These are phyloP conservation scores for Hysterangium stoloniferum DNA, from an alignment of 768 basidiomycete genomes.

Conservation along the genomic window DNA sequence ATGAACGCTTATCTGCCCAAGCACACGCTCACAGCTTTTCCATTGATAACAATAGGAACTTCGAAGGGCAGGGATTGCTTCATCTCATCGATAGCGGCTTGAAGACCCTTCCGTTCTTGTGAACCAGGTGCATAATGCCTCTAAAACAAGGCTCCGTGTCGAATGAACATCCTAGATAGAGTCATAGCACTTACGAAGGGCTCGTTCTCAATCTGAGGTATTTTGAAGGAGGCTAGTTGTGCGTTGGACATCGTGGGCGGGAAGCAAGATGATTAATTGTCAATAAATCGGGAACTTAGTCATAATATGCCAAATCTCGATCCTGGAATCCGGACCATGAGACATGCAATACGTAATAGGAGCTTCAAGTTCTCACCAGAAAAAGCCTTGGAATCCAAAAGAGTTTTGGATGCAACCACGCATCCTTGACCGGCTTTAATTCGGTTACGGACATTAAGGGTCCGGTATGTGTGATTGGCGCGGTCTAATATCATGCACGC, in stretches of 20 bases:
- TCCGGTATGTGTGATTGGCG: too few species aligned
- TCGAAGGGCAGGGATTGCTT: constrained; percentile 79
- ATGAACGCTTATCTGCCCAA: too few species aligned
- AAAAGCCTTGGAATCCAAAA: too few species aligned
- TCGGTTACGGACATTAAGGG: too few species aligned
- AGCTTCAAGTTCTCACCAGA: too few species aligned
- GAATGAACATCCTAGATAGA: neutral
- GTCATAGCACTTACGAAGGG: constrained; percentile 63
- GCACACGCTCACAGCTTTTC: constrained; percentile 64
- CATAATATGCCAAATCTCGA: neutral
- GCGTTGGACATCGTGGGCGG: constrained; percentile 47
- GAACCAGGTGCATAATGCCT: constrained; percentile 73
- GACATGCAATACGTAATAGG: too few species aligned
- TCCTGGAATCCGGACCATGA: too few species aligned
- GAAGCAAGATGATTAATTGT: constrained; percentile 1
- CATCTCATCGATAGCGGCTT: constrained; percentile 73
- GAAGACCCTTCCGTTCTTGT: constrained; percentile 62
- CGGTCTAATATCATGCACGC: too few species aligned
- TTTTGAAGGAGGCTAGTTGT: constrained; percentile 79
- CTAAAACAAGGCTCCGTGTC: constrained; percentile 29
- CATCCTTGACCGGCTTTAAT: too few species aligned
- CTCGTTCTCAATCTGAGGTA: constrained; percentile 86
- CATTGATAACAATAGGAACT: constrained; percentile 90
- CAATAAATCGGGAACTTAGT: neutral
- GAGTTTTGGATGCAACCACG: too few species aligned